phyloP scores from a whole-genome alignment of 2,329 filamentous ascomycete genomes.

The Calonectria multiphialidica region DNA sequence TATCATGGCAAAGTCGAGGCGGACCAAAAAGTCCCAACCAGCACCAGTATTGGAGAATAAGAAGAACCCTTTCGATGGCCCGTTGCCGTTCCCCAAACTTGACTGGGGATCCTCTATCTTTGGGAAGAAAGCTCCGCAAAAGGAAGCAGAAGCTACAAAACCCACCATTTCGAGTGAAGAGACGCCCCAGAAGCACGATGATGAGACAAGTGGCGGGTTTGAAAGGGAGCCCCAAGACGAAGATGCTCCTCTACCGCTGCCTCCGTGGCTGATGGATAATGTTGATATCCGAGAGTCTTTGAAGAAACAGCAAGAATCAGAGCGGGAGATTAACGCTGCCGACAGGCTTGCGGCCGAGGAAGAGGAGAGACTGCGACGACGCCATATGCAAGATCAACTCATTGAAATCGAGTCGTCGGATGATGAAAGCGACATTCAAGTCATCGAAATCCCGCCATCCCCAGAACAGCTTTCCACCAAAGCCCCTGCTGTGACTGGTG shows the following conservation, averaged over 20 bases:
- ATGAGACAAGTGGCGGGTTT: constrained; percentile 74
- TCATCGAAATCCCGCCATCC: constrained; percentile 62
- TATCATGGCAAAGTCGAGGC: constrained; percentile 79
- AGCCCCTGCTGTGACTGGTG: constrained; percentile 8
- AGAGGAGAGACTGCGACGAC: constrained; percentile 61
- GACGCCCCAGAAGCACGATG: constrained; percentile 40
- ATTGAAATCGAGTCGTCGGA: constrained; percentile 74
- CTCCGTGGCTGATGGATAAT: constrained; percentile 79
- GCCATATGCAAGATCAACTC: constrained; percentile 60
- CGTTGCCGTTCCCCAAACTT: constrained; percentile 91
- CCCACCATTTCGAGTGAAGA: constrained; percentile 44
- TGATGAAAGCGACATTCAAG: constrained; percentile 67
- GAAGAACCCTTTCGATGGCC: constrained; percentile 78
- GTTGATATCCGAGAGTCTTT: constrained; percentile 75
- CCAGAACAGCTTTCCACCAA: constrained; percentile 37
- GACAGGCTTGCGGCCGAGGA: constrained; percentile 69
- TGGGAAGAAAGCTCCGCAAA: constrained; percentile 52
- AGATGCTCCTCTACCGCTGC: constrained; percentile 69
- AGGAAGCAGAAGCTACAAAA: constrained; percentile 34
- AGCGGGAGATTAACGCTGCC: constrained; percentile 73
- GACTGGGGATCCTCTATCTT: constrained; percentile 75
- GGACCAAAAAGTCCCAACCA: constrained; percentile 60
- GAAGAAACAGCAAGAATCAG: constrained; percentile 68
- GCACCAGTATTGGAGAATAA: constrained; percentile 61
- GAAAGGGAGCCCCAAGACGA: constrained; percentile 61